Conservation (phyloP, 164 flowering plant genomes). For the Magnolia changhungtana region DNA sequence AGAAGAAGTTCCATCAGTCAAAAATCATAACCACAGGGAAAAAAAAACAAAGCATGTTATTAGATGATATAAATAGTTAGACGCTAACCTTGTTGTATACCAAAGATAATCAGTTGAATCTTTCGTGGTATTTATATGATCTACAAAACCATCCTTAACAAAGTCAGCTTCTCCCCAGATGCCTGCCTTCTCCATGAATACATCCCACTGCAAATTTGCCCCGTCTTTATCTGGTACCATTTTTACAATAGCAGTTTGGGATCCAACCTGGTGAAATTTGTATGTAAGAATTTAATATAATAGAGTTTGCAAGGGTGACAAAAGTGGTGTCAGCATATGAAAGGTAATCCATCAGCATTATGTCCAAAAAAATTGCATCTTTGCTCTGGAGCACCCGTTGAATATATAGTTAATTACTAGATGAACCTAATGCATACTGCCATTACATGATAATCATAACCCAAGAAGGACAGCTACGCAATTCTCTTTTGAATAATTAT, state of each 20-base stretch:
- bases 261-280: slow-evolving; percentile 50
- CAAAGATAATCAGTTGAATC: slow-evolving; percentile 95
- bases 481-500: no score
- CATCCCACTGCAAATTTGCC: slow-evolving; percentile 60
- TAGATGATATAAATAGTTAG: neutral
- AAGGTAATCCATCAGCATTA: neutral
- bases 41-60: neutral
- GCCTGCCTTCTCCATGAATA: slow-evolving; percentile 74
- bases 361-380: neutral
- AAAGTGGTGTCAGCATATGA: neutral
- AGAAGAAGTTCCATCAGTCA: no score
- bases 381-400: neutral
- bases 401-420: neutral
- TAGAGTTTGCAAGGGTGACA: neutral
- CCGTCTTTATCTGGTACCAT: slow-evolving; percentile 58
- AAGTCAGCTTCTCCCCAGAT: slow-evolving; percentile 82
- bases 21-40: no score
- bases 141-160: slow-evolving; percentile 60
- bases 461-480: no score
- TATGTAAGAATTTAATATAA: neutral
- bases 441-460: no score
- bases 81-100: slow-evolving; percentile 84
- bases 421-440: neutral
- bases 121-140: slow-evolving; percentile 90
- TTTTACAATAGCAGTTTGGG: slow-evolving; percentile 60